Percentiles rank a stretch among this genome's conserved stretches.
Conservation (phyloP, 1,139 yeast species). For the Kodamaea fungicola region DNA sequence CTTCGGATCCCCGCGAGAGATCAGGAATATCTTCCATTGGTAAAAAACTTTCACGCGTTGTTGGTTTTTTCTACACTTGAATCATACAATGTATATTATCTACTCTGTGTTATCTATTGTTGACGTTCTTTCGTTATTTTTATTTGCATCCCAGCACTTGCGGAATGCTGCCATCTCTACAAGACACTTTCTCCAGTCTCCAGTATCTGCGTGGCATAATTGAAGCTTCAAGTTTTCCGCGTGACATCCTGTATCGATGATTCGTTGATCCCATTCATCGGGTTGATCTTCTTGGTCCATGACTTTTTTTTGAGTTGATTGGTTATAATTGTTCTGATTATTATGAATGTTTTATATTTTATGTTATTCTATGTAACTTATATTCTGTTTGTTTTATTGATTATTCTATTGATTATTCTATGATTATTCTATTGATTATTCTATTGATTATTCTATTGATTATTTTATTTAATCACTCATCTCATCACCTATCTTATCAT, state of each 20-base stretch:
- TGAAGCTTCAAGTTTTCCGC: slow-evolving; percentile 65
- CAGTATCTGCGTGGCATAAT: slow-evolving; percentile 74
- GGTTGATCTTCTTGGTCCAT: slow-evolving; percentile 49
- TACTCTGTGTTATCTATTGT: slow-evolving; percentile 34
- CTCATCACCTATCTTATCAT: too few species aligned
- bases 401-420: too few species aligned
- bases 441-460: too few species aligned
- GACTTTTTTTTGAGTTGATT: too few species aligned
- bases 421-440: too few species aligned
- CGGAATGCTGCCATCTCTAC: slow-evolving; percentile 66
- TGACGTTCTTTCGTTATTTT: slow-evolving; percentile 53
- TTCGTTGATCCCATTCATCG: slow-evolving; percentile 74
- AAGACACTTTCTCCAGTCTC: slow-evolving; percentile 74
- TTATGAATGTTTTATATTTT: neutral
- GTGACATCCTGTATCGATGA: slow-evolving; percentile 70
- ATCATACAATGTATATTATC: slow-evolving; percentile 1
- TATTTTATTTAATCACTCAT: too few species aligned
- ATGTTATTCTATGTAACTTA: neutral
- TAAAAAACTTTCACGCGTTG: too few species aligned
- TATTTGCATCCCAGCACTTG: slow-evolving; percentile 62
- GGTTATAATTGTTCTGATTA: neutral
- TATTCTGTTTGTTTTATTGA: neutral
- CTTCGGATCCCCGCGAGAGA: slow-evolving; percentile 10
- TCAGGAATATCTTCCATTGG: slow-evolving; percentile 12
- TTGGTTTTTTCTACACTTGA: neutral